Evolutionary conservation across 176 grass and related monocot species (phyloP).

Genomic region (Leersia perrieri): DNA sequence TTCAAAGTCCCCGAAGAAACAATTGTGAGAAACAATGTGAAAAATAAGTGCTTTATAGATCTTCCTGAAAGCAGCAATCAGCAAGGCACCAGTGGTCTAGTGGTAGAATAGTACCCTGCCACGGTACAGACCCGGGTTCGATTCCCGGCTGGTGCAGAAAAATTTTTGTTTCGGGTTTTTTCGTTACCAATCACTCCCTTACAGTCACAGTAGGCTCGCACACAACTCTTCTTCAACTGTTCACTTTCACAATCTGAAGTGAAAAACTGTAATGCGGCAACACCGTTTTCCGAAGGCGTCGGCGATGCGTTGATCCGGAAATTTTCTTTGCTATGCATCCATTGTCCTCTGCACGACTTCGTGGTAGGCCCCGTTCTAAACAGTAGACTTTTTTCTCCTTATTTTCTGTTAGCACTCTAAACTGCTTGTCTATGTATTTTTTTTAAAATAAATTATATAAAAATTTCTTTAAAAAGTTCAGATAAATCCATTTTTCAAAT

Average conservation of each 20-base stretch:
- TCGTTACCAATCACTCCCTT: too few species aligned
- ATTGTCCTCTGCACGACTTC: neutral
- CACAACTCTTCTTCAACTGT: neutral
- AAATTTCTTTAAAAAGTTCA: too few species aligned
- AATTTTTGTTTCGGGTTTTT: neutral
- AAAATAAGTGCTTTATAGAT: too few species aligned
- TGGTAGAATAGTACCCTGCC: constrained; percentile 88
- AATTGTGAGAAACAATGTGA: too few species aligned
- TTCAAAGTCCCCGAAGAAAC: neutral
- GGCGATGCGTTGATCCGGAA: neutral
- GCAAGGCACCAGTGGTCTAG: constrained; percentile 54
- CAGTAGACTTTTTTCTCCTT: too few species aligned
- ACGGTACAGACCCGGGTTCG: constrained; percentile 68
- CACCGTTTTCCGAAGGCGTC: neutral
- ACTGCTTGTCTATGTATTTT: too few species aligned
- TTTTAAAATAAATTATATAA: too few species aligned
- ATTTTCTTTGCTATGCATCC: neutral
- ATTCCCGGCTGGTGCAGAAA: constrained; percentile 42
- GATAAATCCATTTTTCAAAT: too few species aligned
- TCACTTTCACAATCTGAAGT: neutral
- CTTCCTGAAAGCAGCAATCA: neutral
- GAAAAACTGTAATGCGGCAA: neutral
- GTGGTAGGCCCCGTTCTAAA: too few species aligned
- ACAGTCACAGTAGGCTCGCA: too few species aligned
- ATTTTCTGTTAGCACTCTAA: too few species aligned